Percentiles rank a stretch among this genome's conserved stretches.
Conservation (phyloP, 2,329 filamentous ascomycete species). For the Xylogone sp. region DNA sequence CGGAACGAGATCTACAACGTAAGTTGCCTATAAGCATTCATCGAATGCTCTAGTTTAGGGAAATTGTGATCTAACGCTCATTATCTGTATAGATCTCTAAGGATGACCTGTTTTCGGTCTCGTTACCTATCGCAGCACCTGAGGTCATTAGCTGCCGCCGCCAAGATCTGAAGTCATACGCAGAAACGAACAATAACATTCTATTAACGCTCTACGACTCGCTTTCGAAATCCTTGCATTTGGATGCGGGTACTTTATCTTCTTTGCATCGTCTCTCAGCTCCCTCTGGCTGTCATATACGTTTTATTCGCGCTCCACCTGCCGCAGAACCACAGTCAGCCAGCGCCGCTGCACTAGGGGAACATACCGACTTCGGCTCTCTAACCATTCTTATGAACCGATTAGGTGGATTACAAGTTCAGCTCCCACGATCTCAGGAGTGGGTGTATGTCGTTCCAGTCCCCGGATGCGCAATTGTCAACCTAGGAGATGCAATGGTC, state of each 20-base stretch:
- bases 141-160: conserved; percentile 33
- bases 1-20: conserved; percentile 7
- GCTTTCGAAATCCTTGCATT: neutral
- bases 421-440: conserved; percentile 33
- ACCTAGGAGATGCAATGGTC: conserved; percentile 39
- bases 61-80: too few relatives aligned
- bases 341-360: conserved; percentile 42
- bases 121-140: neutral
- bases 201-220: conserved; percentile 23
- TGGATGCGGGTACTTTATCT: conserved; percentile 28
- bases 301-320: conserved; percentile 43
- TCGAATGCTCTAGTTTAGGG: too few relatives aligned
- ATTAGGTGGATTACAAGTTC: conserved; percentile 50
- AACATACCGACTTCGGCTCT: conserved; percentile 54
- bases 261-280: conserved; percentile 40
- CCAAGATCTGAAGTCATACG: neutral
- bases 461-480: conserved; percentile 40
- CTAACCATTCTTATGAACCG: conserved; percentile 54
- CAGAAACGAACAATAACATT: neutral
- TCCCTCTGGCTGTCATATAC: conserved; percentile 48
- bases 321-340: conserved; percentile 33
- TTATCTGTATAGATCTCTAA: conserved; percentile 3
- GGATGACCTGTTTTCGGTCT: conserved; percentile 4
- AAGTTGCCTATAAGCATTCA: too few relatives aligned
- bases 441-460: conserved; percentile 52